Evolutionary conservation across 2,329 filamentous ascomycete genomes (phyloP).

Genomic region (Trichoderma semiorbis): DNA sequence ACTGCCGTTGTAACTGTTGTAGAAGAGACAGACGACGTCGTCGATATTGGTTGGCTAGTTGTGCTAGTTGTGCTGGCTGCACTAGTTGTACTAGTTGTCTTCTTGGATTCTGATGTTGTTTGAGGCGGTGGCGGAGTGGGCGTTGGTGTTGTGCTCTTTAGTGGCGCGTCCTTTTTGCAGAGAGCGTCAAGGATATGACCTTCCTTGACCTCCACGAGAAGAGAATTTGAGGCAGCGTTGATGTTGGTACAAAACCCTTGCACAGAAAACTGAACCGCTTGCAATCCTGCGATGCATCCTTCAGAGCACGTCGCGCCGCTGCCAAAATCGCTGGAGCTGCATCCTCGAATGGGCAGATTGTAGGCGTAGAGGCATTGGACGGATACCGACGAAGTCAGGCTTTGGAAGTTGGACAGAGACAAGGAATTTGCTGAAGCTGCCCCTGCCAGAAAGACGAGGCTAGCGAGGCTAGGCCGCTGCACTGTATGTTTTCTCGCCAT

Average conservation of each 20-base stretch:
- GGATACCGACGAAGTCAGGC: slow-evolving; percentile 36
- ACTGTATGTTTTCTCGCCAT: not conserved
- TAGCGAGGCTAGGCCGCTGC: not conserved
- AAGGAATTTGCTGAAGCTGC: slow-evolving; percentile 26
- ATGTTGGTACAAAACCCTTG: slow-evolving; percentile 14
- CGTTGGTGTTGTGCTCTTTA: not conserved
- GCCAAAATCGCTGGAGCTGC: slow-evolving; percentile 35
- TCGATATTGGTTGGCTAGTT: not conserved
- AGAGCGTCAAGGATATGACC: not conserved
- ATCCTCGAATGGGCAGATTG: slow-evolving; percentile 39
- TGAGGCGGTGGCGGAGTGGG: not conserved
- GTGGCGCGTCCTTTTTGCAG: not conserved
- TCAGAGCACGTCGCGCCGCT: slow-evolving; percentile 36
- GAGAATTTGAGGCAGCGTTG: slow-evolving; percentile 15
- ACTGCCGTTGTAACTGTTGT: not conserved
- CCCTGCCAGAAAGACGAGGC: slow-evolving; percentile 21
- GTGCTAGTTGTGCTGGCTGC: not conserved
- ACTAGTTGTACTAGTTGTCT: not conserved
- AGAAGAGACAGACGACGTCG: not conserved
- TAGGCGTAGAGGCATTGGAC: slow-evolving; percentile 41
- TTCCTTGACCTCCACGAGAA: not conserved
- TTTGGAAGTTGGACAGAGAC: slow-evolving; percentile 40
- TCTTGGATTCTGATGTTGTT: not conserved
- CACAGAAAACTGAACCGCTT: slow-evolving; percentile 29
- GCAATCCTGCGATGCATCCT: slow-evolving; percentile 33